A percentile compares a stretch with the other conserved stretches of the same genome.
Conservation (phyloP, 2,329 filamentous ascomycete genomes). For the Nemania serpens region DNA sequence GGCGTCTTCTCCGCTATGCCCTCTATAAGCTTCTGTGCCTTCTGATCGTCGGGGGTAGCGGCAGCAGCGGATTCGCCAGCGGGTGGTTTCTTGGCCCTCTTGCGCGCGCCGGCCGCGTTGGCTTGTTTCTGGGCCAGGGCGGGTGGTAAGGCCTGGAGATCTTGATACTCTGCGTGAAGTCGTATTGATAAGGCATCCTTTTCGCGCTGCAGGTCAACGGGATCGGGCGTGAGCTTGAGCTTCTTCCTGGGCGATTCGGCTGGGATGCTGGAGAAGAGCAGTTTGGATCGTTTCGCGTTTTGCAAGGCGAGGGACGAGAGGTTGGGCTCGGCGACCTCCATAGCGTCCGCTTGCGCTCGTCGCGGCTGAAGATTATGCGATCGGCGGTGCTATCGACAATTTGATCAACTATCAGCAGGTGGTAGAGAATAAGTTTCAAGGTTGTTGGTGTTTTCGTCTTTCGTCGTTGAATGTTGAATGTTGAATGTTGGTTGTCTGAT, state of each 20-base stretch:
- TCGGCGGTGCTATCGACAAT: not conserved
- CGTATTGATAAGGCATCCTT: constrained; percentile 40
- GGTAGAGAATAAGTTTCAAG: not conserved
- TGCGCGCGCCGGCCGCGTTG: constrained; percentile 37
- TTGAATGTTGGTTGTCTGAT: too few species aligned
- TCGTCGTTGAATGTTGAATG: not conserved
- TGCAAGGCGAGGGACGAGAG: constrained; percentile 37
- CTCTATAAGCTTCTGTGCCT: constrained; percentile 70
- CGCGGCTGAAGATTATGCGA: not conserved
- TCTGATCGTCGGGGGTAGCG: constrained; percentile 44
- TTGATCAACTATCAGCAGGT: not conserved
- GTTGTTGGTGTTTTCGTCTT: not conserved
- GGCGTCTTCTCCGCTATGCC: constrained; percentile 55
- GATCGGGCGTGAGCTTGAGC: constrained; percentile 34
- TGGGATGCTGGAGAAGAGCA: constrained; percentile 34
- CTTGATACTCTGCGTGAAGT: constrained; percentile 41
- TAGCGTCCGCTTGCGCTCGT: constrained; percentile 21
- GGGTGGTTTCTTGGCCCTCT: constrained; percentile 36
- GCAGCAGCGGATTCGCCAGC: constrained; percentile 35
- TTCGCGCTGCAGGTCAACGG: constrained; percentile 35
- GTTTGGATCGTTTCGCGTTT: constrained; percentile 41
- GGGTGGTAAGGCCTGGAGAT: constrained; percentile 38
- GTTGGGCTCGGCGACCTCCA: constrained; percentile 37
- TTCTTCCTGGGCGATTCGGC: constrained; percentile 37
- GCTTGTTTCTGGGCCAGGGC: constrained; percentile 46